These are phyloP conservation scores for Trifolium fragiferum DNA, from an alignment of 306 rosid species.

Conservation along the genomic window DNA sequence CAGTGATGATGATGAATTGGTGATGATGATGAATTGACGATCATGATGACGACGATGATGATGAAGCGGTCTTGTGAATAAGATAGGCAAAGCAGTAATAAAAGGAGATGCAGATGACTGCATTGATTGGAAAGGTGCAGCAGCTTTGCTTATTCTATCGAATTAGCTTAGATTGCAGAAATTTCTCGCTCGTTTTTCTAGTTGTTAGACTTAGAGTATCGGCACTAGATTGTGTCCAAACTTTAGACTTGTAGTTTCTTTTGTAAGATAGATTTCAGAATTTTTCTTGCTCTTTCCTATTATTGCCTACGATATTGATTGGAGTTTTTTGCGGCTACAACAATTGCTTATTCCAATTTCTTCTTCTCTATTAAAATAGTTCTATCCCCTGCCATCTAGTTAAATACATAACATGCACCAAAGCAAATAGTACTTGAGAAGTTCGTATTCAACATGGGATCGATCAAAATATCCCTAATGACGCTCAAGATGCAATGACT, in stretches of 20 bases:
- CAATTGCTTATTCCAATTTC: not conserved
- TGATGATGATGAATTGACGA: slow-evolving; percentile 31
- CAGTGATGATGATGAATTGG: slow-evolving; percentile 45
- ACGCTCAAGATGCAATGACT: not conserved
- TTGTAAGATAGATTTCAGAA: not conserved
- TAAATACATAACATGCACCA: no score
- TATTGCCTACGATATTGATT: not conserved
- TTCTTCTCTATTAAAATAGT: not conserved
- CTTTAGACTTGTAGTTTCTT: not conserved
- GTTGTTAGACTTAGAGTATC: not conserved
- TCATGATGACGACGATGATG: slow-evolving; percentile 11
- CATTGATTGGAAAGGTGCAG: slow-evolving; percentile 60
- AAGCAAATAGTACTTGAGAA: no score
- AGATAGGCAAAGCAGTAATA: slow-evolving; percentile 36
- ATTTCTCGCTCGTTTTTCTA: not conserved
- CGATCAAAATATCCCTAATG: not conserved
- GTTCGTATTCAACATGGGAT: no score
- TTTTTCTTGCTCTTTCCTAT: not conserved
- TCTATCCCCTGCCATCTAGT: not conserved
- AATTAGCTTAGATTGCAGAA: slow-evolving; percentile 33
- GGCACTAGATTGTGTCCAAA: slow-evolving; percentile 2
- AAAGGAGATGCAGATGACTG: slow-evolving; percentile 41
- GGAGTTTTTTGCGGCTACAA: not conserved
- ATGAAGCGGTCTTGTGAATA: slow-evolving; percentile 34
- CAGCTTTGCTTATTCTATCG: slow-evolving; percentile 52